These are phyloP conservation scores for Orbilia oligospora DNA, from an alignment of 2,329 filamentous ascomycete genomes.

Conservation along the genomic window DNA sequence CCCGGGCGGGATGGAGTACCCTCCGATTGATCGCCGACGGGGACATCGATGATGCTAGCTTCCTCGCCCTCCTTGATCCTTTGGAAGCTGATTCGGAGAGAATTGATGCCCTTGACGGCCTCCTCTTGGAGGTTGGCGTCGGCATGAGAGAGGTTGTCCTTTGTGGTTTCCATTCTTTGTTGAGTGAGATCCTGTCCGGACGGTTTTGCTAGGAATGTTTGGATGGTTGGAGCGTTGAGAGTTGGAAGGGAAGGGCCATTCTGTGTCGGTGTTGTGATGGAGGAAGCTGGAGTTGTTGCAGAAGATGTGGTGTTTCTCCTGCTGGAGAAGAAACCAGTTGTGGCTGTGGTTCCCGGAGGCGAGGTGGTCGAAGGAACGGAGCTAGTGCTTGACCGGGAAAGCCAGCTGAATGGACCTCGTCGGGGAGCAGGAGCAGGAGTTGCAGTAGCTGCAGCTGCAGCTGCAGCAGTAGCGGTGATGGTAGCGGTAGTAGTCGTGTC, in stretches of 20 bases:
- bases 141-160: slow-evolving; percentile 74
- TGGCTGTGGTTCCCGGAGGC: slow-evolving; percentile 50
- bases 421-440: too few species aligned
- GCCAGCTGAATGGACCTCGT: slow-evolving; percentile 59
- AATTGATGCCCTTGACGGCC: slow-evolving; percentile 65
- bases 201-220: slow-evolving; percentile 57
- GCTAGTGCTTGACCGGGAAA: slow-evolving; percentile 58
- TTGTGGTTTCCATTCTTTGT: slow-evolving; percentile 59
- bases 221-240: slow-evolving; percentile 50
- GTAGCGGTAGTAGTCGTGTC: slow-evolving; percentile 4
- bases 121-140: slow-evolving; percentile 70
- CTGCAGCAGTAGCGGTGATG: slow-evolving; percentile 65
- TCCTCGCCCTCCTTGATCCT: slow-evolving; percentile 61
- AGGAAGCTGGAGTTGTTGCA: slow-evolving; percentile 73
- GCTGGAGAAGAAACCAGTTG: slow-evolving; percentile 65
- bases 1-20: slow-evolving; percentile 39
- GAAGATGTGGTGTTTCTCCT: slow-evolving; percentile 65
- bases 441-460: slow-evolving; percentile 45
- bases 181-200: slow-evolving; percentile 58
- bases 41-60: slow-evolving; percentile 46
- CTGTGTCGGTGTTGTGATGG: slow-evolving; percentile 77
- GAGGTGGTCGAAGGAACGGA: slow-evolving; percentile 56
- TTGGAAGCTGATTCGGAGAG: slow-evolving; percentile 63
- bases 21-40: slow-evolving; percentile 19
- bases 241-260: slow-evolving; percentile 58